These are phyloP conservation scores for Hypoxylon sp. DNA, from an alignment of 2,329 filamentous ascomycete genomes.

Conservation along the genomic window DNA sequence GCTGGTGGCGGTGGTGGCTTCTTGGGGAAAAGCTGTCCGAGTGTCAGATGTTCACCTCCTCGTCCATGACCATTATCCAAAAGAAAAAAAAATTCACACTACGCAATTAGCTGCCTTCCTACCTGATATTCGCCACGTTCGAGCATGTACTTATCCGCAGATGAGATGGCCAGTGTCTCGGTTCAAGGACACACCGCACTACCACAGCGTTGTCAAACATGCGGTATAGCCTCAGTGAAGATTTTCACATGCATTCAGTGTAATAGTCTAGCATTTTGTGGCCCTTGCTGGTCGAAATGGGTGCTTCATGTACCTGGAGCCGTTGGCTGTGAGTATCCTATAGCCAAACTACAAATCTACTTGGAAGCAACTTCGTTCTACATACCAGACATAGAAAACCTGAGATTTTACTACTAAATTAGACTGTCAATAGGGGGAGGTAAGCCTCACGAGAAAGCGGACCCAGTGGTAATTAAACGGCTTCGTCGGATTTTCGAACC, in stretches of 20 bases:
- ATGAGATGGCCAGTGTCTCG: conserved; percentile 5
- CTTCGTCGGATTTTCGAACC: conserved; percentile 52
- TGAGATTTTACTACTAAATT: conserved; percentile 1
- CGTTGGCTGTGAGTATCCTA: conserved; percentile 42
- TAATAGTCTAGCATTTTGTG: conserved; percentile 53
- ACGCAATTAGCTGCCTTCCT: neutral
- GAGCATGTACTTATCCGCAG: neutral
- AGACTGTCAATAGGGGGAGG: conserved; percentile 44
- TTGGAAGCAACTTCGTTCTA: neutral
- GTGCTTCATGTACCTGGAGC: conserved; percentile 47
- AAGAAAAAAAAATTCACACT: too few relatives aligned
- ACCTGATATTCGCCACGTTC: neutral
- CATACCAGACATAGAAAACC: neutral
- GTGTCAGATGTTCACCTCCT: neutral
- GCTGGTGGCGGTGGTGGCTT: neutral
- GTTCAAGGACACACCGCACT: conserved; percentile 2
- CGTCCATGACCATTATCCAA: neutral
- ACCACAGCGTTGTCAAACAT: conserved; percentile 49
- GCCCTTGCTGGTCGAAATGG: conserved; percentile 52
- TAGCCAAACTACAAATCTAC: neutral
- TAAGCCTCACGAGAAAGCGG: conserved; percentile 52
- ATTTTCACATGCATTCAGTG: conserved; percentile 52
- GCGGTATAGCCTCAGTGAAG: conserved; percentile 43
- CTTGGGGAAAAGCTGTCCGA: neutral
- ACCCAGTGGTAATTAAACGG: conserved; percentile 48